Evolutionary conservation across 148 eudicot species (phyloP), one percentile per base, ranked within the genome.

Genomic region (Agrostemma githago): DNA sequence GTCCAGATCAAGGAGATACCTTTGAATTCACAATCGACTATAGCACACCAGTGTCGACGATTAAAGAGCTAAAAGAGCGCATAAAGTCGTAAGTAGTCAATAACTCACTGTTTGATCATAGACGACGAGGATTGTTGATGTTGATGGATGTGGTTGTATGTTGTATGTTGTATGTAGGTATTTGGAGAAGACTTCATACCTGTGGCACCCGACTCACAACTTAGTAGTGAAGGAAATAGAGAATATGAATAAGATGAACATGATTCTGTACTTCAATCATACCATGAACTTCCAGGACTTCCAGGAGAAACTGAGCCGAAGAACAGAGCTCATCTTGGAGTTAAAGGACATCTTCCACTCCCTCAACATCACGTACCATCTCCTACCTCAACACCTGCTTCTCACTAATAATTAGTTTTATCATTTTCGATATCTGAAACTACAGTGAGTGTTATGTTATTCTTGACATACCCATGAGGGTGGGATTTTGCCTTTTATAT

Each of bases 221-320:
- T 72, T 90, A 41, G 84, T 82, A 44, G 88, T 90, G 66, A 83
- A 74, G 77, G 92, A 88, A 78, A 88, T 90, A 19, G 90, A 86
- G 56, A 81, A 90, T 70, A 75, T 88, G 17, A 88, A 90, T 84
- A 88, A 86, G 82, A 81, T 90, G 16, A 88, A 85, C 77, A 85
- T 90, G 83, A 81, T 62, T 67, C 77, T 90, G 37, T 84, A 44
- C 68, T 78, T 90, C 79, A 90, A 82, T 62, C 96, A 90, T 74
- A 90, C 92, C 1, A 90, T 90, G 80, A 90, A 90, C 80, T 90
- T 90, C 76, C 96, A 90, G 77, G 85, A 90, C 16, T 77, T 56
- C 38, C 58, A 16, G 7, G 92, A 85, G 81, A 88, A 77, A 78
- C 75, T 48, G 73, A 83, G 75, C 68, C 83, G 96, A n/a, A 85